Conservation (phyloP, 169 alveolate genomes). For the Eimeria acervulina region DNA sequence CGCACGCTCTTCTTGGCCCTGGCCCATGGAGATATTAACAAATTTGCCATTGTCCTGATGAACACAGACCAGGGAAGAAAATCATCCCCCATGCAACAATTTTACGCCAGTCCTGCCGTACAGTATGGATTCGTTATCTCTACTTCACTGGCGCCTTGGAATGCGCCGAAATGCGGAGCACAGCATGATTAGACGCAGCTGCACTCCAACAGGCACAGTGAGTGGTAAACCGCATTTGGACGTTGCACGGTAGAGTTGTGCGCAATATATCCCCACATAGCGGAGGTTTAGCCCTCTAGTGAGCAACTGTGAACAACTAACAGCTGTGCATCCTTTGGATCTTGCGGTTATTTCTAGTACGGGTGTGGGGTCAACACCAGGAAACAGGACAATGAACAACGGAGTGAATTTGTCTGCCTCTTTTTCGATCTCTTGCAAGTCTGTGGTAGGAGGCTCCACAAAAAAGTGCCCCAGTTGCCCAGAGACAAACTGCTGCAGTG, state of each 20-base stretch:
- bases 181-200: background rate
- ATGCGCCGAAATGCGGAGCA: background rate
- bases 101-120: background rate
- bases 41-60: conserved; percentile 94
- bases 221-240: background rate
- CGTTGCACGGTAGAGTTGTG: background rate
- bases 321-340: conserved; percentile 85
- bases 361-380: conserved; percentile 97
- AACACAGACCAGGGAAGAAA: background rate
- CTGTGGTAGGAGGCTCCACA: conserved; percentile 95
- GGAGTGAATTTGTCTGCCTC: conserved; percentile 96
- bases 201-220: background rate
- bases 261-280: background rate
- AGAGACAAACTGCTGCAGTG: conserved; percentile 95
- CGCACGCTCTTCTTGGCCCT: conserved; percentile 98
- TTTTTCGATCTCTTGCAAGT: conserved; percentile 93
- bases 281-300: background rate
- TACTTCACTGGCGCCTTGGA: background rate
- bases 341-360: conserved; percentile 94
- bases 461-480: conserved; percentile 94
- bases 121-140: background rate
- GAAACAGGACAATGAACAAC: conserved; percentile 97
- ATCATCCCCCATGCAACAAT: background rate
- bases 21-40: conserved; percentile 98
- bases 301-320: background rate